Evolutionary conservation across 2,329 filamentous ascomycete genomes (phyloP).

Genomic region (Pseudocercospora pini-densiflorae): DNA sequence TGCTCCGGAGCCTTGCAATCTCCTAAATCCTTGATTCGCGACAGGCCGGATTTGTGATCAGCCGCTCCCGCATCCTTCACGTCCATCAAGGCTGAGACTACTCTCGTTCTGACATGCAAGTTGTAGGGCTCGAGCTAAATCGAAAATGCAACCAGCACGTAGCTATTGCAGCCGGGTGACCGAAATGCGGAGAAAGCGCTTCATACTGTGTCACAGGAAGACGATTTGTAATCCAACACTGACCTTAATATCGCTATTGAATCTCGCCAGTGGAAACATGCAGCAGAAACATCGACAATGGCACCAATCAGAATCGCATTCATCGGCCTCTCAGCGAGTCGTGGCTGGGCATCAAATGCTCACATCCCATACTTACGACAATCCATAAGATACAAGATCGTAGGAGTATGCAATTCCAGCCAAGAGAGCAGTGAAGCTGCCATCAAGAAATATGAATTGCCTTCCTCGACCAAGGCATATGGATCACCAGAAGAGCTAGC

Average conservation of each 20-base stretch:
- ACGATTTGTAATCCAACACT: not conserved
- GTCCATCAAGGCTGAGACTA: too few species aligned
- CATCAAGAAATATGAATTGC: constrained; percentile 26
- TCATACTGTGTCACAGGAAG: not conserved
- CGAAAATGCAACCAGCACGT: too few species aligned
- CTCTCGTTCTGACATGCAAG: too few species aligned
- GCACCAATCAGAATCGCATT: constrained; percentile 14
- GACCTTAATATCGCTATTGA: not conserved
- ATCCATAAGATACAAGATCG: constrained; percentile 7
- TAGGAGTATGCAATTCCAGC: constrained; percentile 17
- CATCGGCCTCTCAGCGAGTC: constrained; percentile 4
- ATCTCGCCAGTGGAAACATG: not conserved
- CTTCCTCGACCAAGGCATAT: constrained; percentile 46
- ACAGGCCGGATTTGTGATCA: too few species aligned
- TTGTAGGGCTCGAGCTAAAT: too few species aligned
- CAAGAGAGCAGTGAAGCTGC: constrained; percentile 11
- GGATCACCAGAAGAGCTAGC: constrained; percentile 48
- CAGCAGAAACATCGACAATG: not conserved
- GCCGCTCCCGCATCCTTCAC: too few species aligned
- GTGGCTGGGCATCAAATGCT: constrained; percentile 5
- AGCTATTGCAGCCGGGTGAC: not conserved
- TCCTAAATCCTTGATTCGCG: too few species aligned
- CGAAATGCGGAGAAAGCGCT: not conserved
- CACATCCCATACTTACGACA: constrained; percentile 15
- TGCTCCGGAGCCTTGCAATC: too few species aligned